Percentiles rank a stretch among this genome's conserved stretches.
phyloP scores from a whole-genome alignment of 2,329 filamentous ascomycete species.

The Fusarium sp. region DNA sequence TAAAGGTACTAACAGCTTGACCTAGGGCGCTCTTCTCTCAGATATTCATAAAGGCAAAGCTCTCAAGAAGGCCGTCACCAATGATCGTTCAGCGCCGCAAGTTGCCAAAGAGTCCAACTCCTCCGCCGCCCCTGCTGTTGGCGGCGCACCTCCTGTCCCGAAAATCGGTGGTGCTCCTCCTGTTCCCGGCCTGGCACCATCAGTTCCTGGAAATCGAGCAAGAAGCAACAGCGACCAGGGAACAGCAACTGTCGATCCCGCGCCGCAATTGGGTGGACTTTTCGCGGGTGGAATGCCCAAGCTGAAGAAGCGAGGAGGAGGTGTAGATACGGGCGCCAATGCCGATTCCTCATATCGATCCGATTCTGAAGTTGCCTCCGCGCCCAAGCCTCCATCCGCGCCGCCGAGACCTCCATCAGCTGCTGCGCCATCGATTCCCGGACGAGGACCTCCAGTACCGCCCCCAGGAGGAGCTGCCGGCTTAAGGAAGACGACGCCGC shows the following conservation, averaged over 20 bases:
- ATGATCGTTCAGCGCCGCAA: slow-evolving; percentile 88
- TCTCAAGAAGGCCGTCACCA: slow-evolving; percentile 88
- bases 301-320: slow-evolving; percentile 85
- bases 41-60: slow-evolving; percentile 86
- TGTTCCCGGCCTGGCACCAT: slow-evolving; percentile 75
- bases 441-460: slow-evolving; percentile 48
- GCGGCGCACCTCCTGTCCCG: slow-evolving; percentile 85
- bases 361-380: slow-evolving; percentile 68
- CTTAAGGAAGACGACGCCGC: slow-evolving; percentile 67
- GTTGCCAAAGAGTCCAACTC: slow-evolving; percentile 56
- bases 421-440: slow-evolving; percentile 36
- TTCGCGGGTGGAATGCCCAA: slow-evolving; percentile 98
- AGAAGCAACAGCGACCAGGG: slow-evolving; percentile 86
- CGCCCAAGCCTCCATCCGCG: slow-evolving; percentile 69
- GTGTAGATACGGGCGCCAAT: slow-evolving; percentile 73
- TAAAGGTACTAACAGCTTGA: slow-evolving; percentile 2
- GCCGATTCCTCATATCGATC: slow-evolving; percentile 78
- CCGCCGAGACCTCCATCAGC: slow-evolving; percentile 60
- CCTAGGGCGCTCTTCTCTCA: slow-evolving; percentile 82
- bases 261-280: slow-evolving; percentile 86
- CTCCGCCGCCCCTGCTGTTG: slow-evolving; percentile 68
- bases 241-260: slow-evolving; percentile 62
- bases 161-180: slow-evolving; percentile 59
- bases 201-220: slow-evolving; percentile 74
- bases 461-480: slow-evolving; percentile 59